phyloP scores from a whole-genome alignment of 2,329 filamentous ascomycete species.

The Remersonia thermophila region DNA sequence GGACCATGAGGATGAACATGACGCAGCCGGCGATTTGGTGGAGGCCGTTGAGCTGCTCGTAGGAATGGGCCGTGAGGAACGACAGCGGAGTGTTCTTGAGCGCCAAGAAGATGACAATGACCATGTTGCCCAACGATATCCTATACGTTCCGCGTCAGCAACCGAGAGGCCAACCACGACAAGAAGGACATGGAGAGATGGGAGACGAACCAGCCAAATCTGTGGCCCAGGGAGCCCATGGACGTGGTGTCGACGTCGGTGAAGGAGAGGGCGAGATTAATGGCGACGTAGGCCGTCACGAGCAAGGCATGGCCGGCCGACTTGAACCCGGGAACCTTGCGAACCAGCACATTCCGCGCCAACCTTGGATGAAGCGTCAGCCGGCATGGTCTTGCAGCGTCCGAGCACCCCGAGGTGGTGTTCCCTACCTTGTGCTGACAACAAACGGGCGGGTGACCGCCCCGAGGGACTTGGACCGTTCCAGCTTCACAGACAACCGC shows the following conservation, averaged over 20 bases:
- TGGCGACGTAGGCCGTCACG: constrained; percentile 20
- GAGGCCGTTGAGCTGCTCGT: constrained; percentile 46
- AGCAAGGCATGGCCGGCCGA: constrained; percentile 24
- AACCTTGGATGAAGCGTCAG: constrained; percentile 12
- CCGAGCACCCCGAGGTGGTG: no score
- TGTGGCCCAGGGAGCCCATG: constrained; percentile 15
- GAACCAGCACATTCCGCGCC: constrained; percentile 20
- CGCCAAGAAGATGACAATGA: constrained; percentile 40
- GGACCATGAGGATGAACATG: constrained; percentile 31
- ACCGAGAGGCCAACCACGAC: neutral
- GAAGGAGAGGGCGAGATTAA: constrained; percentile 21
- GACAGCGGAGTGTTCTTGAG: constrained; percentile 48
- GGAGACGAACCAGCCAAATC: constrained; percentile 23
- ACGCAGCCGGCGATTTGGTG: constrained; percentile 42
- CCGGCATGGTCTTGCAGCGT: no score
- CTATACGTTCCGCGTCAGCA: constrained; percentile 9
- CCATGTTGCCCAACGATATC: constrained; percentile 30
- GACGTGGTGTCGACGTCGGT: constrained; percentile 19
- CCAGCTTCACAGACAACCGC: constrained; percentile 13
- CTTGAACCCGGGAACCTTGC: constrained; percentile 21
- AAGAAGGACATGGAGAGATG: neutral
- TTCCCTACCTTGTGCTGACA: constrained; percentile 16
- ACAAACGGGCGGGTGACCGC: constrained; percentile 17
- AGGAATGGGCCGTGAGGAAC: constrained; percentile 40
- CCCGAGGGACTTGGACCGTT: constrained; percentile 10